A percentile compares a stretch with the other conserved stretches of the same genome.
Evolutionary conservation across 2,329 filamentous ascomycete species (phyloP).

Genomic region (Trichoderma hamatum): DNA sequence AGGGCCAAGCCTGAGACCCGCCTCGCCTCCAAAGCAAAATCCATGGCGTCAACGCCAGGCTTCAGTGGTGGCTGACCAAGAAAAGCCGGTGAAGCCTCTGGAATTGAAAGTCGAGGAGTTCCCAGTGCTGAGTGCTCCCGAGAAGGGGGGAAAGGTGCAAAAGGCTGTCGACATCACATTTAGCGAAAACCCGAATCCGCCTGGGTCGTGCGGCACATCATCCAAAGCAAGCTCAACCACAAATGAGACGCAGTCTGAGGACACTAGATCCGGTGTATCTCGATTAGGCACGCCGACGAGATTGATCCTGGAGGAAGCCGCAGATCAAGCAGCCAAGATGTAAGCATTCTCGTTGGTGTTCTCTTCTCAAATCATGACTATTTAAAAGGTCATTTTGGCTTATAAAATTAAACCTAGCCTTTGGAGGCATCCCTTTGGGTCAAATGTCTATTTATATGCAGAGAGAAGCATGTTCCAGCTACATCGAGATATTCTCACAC

Average conservation of each 20-base stretch:
- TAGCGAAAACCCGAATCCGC: constrained; percentile 27
- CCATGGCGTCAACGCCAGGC: constrained; percentile 35
- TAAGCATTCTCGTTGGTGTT: constrained; percentile 3
- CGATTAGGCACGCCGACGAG: constrained; percentile 28
- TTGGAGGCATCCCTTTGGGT: constrained; percentile 39
- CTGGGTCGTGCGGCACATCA: constrained; percentile 24
- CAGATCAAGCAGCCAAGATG: constrained; percentile 36
- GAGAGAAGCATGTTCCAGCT: constrained; percentile 34
- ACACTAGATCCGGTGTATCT: not conserved
- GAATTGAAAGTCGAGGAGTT: constrained; percentile 25
- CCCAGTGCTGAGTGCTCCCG: constrained; percentile 31
- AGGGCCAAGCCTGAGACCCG: constrained; percentile 35
- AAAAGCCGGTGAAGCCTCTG: not conserved
- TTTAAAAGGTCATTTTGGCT: not conserved
- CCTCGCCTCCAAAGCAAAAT: constrained; percentile 41
- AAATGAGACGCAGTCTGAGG: not conserved
- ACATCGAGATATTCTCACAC: constrained; percentile 42
- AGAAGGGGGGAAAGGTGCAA: not conserved
- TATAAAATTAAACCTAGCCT: constrained; percentile 31
- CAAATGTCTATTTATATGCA: constrained; percentile 39
- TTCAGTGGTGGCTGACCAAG: not conserved
- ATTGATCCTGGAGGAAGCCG: constrained; percentile 35
- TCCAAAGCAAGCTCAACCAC: constrained; percentile 1
- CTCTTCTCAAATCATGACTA: not conserved
- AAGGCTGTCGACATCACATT: not conserved